Base-by-base conservation (phyloP, 495 filamentous ascomycete genomes). In the Aspergillus mulundensis region DNA sequence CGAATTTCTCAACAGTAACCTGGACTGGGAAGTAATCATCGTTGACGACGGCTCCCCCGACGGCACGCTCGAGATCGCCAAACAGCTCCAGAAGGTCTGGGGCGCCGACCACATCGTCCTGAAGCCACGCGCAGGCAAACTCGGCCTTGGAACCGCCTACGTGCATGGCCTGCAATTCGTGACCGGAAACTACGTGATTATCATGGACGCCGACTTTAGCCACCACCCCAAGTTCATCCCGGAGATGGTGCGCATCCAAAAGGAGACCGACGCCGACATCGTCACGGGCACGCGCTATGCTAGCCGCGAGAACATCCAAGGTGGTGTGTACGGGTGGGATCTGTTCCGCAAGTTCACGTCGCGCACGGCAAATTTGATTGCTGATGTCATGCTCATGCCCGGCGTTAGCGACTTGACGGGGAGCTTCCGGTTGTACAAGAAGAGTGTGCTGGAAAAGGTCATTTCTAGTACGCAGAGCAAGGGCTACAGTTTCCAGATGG, bases 181-280 rank as follows among this genome's bases (percentile, higher is more conserved):
- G 34, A 89, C 84, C 20, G 94, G 94, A 59, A 96, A 91, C 79
- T 97, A 83, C 71, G 87, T 98, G 56, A 89, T 98, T 78, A 98
- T 98, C 80, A 97, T 98, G 94, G 94, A 98, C 77, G 94, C 94
- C 72, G 94, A 98, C 73, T 98, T 98, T 84, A 89, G 84, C 66
- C 95, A 98, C 78, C 94, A 98, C 75, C 91, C 91, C 66, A 95
- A 95, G 77, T 97, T 95, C 80, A 90, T 97, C 67, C 83, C 89
- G 53, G 76, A 86, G 64, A 95, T 96, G 90, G 89, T 96, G 58
- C 73, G 75, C 51, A 82, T 81, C 63, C 90, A 93, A 72, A 77
- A 78, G 71, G 73, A 75, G 58, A 72, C 63, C 16, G 83, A 88
- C 70, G 94, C 89, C 74, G 94, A 98, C 66, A 98, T 98, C 65